A percentile compares a stretch with the other conserved stretches of the same genome.
phyloP scores from a whole-genome alignment of 2,329 filamentous ascomycete species.

The Dothideomycetidae sp. region DNA sequence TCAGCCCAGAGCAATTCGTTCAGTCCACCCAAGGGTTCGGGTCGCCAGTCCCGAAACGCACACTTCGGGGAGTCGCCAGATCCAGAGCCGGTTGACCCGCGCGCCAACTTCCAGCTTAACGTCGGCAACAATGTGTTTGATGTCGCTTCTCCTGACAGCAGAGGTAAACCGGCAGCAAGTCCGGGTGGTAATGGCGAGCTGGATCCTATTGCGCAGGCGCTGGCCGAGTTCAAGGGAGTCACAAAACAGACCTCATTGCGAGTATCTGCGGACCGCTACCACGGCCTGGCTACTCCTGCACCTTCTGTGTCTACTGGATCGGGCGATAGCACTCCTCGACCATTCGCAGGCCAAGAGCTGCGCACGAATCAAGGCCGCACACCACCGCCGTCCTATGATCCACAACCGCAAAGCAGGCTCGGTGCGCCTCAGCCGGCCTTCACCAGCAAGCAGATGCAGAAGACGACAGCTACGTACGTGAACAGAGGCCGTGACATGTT shows the following conservation, averaged over 20 bases:
- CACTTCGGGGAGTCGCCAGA: conserved; percentile 37
- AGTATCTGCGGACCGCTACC: conserved; percentile 91
- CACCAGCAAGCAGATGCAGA: conserved; percentile 89
- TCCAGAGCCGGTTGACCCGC: conserved; percentile 77
- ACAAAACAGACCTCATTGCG: conserved; percentile 66
- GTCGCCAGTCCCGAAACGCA: conserved; percentile 16
- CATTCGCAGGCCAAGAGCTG: conserved; percentile 30
- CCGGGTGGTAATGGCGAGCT: conserved; percentile 42
- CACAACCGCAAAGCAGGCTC: conserved; percentile 56
- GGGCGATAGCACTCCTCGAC: conserved; percentile 30
- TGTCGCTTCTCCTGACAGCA: conserved; percentile 59
- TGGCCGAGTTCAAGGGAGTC: conserved; percentile 83
- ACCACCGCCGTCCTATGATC: conserved; percentile 77
- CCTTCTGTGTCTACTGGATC: conserved; percentile 28
- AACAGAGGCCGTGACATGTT: conserved; percentile 75
- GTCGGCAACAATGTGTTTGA: conserved; percentile 94
- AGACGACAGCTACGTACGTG: conserved; percentile 78
- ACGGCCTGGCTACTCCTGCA: conserved; percentile 76
- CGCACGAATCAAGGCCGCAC: conserved; percentile 53
- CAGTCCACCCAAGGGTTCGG: conserved; percentile 11
- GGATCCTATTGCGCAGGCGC: conserved; percentile 81
- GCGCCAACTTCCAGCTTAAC: conserved; percentile 84
- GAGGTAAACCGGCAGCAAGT: conserved; percentile 25
- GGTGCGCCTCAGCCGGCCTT: conserved; percentile 85
- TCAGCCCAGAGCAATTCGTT: conserved; percentile 16